Evolutionary conservation across 1,284 basidiomycete genomes (phyloP).

Genomic region (Bjerkandera adusta): DNA sequence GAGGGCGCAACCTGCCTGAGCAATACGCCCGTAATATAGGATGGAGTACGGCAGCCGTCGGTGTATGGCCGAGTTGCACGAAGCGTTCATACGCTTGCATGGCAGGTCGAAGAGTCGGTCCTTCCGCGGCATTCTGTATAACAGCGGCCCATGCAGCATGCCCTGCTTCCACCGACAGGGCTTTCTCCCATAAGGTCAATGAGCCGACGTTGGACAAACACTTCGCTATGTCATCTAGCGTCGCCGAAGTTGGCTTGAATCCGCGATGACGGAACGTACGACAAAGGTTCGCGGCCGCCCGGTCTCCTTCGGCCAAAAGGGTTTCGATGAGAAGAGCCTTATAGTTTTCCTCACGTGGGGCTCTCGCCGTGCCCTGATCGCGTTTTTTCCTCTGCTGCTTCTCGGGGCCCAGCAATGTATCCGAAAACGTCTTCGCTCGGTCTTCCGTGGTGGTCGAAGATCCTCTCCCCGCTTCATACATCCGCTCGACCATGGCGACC

Average conservation of each 20-base stretch:
- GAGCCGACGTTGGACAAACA: slow-evolving; percentile 36
- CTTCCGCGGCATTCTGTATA: slow-evolving; percentile 29
- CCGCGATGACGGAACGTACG: slow-evolving; percentile 28
- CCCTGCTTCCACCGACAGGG: slow-evolving; percentile 38
- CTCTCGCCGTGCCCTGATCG: background rate
- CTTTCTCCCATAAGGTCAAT: slow-evolving; percentile 40
- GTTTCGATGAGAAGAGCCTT: background rate
- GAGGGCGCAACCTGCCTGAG: slow-evolving; percentile 30
- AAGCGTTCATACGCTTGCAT: slow-evolving; percentile 47
- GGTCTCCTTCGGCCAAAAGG: background rate
- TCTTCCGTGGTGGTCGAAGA: too few species aligned
- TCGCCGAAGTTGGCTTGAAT: slow-evolving; percentile 32
- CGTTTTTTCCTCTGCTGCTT: background rate
- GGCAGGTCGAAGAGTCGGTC: slow-evolving; percentile 35
- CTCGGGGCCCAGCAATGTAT: background rate
- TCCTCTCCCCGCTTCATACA: too few species aligned
- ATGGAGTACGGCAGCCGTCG: slow-evolving; percentile 46
- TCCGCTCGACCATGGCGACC: background rate
- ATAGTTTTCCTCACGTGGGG: too few species aligned
- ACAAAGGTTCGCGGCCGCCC: slow-evolving; percentile 6
- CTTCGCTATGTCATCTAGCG: slow-evolving; percentile 37
- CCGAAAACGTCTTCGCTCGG: too few species aligned
- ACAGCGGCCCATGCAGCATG: slow-evolving; percentile 49
- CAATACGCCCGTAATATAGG: slow-evolving; percentile 54
- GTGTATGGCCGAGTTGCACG: slow-evolving; percentile 38